Conservation (phyloP, 768 basidiomycete genomes). For the Suillus spraguei region DNA sequence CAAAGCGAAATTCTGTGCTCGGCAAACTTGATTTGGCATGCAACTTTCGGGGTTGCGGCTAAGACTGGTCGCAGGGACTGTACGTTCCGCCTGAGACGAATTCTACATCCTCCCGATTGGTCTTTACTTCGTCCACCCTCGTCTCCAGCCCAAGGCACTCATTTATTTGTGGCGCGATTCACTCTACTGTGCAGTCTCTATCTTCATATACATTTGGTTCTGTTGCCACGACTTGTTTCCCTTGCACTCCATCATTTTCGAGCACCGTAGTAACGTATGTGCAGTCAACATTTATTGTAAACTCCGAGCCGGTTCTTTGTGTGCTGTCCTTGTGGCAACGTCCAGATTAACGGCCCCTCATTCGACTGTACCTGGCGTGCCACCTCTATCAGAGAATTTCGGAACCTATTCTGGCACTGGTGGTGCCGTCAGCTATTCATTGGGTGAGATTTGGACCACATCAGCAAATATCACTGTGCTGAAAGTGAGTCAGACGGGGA, state of each 20-base stretch:
- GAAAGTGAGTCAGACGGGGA: too few relatives aligned
- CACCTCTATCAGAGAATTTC: slow-evolving; percentile 40
- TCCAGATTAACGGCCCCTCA: slow-evolving; percentile 33
- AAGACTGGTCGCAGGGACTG: slow-evolving; percentile 52
- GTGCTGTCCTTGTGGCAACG: slow-evolving; percentile 31
- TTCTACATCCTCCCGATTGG: slow-evolving; percentile 35
- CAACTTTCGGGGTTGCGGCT: slow-evolving; percentile 55
- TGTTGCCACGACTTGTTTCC: slow-evolving; percentile 22
- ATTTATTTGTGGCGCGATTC: slow-evolving; percentile 46
- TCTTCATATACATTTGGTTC: slow-evolving; percentile 37
- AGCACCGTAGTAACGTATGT: slow-evolving; percentile 43
- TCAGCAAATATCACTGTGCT: too few relatives aligned
- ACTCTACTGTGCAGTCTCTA: slow-evolving; percentile 48
- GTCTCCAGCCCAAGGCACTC: slow-evolving; percentile 37
- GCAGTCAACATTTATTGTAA: slow-evolving; percentile 48
- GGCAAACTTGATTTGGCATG: slow-evolving; percentile 53
- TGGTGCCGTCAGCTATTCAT: slow-evolving; percentile 34
- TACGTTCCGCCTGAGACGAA: slow-evolving; percentile 41
- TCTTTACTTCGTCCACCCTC: slow-evolving; percentile 43
- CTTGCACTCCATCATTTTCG: slow-evolving; percentile 26
- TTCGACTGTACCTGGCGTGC: slow-evolving; percentile 37
- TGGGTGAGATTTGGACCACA: neutral
- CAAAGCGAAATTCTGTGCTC: neutral
- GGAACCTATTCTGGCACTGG: slow-evolving; percentile 42
- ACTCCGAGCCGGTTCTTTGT: slow-evolving; percentile 39